phyloP scores from a whole-genome alignment of 768 basidiomycete genomes.

The Russula griseocarnosa region DNA sequence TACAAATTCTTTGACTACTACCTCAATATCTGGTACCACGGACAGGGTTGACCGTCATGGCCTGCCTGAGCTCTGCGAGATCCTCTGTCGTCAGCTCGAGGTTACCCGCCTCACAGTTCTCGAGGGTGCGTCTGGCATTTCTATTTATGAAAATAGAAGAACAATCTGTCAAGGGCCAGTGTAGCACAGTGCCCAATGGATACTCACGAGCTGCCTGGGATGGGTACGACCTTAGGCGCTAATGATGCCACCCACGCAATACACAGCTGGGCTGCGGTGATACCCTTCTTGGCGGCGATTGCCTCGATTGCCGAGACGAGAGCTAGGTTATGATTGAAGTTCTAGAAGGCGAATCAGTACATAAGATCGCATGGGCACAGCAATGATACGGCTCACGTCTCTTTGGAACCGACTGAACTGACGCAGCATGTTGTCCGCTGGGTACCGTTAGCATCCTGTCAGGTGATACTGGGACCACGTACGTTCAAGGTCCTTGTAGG shows the following conservation, averaged over 20 bases:
- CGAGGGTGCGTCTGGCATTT: slow-evolving; percentile 41
- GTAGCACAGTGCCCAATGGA: neutral
- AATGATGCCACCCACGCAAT: slow-evolving; percentile 41
- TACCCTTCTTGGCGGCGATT: slow-evolving; percentile 42
- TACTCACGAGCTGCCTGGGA: slow-evolving; percentile 45
- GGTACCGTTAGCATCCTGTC: neutral
- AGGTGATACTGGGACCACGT: slow-evolving; percentile 21
- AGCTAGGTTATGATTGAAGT: slow-evolving; percentile 42
- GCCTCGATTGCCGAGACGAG: slow-evolving; percentile 41
- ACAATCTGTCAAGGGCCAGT: neutral
- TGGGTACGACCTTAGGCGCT: slow-evolving; percentile 42
- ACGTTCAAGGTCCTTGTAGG: slow-evolving; percentile 39
- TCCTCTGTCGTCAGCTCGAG: slow-evolving; percentile 39
- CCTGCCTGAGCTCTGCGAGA: slow-evolving; percentile 38
- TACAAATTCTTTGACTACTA: neutral
- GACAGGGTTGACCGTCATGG: slow-evolving; percentile 31
- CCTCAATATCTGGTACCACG: slow-evolving; percentile 22
- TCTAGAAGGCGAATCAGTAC: slow-evolving; percentile 26
- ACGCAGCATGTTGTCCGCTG: slow-evolving; percentile 38
- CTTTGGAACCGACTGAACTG: slow-evolving; percentile 38
- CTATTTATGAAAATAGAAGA: slow-evolving; percentile 26
- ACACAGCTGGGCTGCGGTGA: slow-evolving; percentile 40
- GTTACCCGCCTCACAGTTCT: slow-evolving; percentile 42
- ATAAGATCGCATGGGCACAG: neutral
- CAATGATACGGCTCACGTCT: slow-evolving; percentile 31